These are phyloP conservation scores for Coniella vitis DNA, from an alignment of 2,329 filamentous ascomycete genomes.

Conservation along the genomic window DNA sequence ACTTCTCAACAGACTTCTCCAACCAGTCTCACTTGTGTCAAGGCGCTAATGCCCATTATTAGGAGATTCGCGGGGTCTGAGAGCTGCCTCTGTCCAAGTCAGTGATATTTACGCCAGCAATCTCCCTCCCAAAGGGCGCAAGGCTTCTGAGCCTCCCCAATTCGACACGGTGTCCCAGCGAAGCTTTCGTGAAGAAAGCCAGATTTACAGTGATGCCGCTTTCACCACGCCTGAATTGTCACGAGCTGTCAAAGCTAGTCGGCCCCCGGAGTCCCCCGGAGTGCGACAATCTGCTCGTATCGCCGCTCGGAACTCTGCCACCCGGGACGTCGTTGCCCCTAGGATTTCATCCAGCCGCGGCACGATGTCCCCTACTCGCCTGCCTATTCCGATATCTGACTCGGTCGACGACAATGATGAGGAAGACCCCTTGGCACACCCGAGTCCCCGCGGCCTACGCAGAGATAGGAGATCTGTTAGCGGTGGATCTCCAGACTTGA, in stretches of 20 bases:
- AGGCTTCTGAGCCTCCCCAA: conserved; percentile 3
- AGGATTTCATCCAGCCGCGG: background rate
- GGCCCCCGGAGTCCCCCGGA: background rate
- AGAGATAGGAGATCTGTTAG: background rate
- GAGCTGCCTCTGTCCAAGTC: background rate
- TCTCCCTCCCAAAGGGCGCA: background rate
- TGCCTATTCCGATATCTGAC: background rate
- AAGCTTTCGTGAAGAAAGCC: conserved; percentile 23
- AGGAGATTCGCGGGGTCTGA: background rate
- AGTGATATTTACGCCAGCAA: background rate
- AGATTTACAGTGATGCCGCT: conserved; percentile 18
- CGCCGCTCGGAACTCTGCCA: background rate
- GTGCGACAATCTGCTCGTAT: conserved; percentile 3
- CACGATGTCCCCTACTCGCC: background rate
- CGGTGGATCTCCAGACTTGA: background rate
- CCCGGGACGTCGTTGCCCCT: background rate
- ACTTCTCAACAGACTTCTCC: too few relatives aligned
- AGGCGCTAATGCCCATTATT: too few relatives aligned
- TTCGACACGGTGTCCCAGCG: conserved; percentile 12
- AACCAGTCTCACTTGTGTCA: too few relatives aligned
- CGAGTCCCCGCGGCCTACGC: background rate
- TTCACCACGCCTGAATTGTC: conserved; percentile 17
- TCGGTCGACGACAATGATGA: conserved; percentile 5
- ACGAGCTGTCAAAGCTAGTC: background rate
- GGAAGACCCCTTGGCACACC: conserved; percentile 3